Base-by-base conservation (phyloP, 2,329 filamentous ascomycete species). In the Claviceps paspali region DNA sequence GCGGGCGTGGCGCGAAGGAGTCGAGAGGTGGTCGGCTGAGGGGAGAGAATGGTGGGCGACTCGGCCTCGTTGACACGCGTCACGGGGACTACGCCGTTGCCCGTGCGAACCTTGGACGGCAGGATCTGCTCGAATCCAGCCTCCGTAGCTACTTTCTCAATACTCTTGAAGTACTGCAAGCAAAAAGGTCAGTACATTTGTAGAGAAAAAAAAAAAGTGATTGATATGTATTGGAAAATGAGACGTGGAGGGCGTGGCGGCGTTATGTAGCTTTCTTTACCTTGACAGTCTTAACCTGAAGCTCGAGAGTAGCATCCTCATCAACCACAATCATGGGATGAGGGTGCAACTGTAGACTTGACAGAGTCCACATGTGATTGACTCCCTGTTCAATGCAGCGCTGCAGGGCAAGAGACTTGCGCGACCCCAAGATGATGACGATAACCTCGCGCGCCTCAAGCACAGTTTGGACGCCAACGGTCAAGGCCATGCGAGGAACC, bases 301-400 rank as follows among this genome's bases (percentile, higher is more conserved):
- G 62, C 54, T 82, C 78, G 11, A 80, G 61, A 1, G 79, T 83
- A 12, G 79, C 78, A 52, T 88, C 82, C 49, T 88, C 82, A 49
- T 92, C 84, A 32, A 81, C 82, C 8, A 88, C 82, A 46, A 91
- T 76, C 67, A 91, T 76, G 37, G 83, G 78, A 49, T 87, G 79
- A 3, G 76, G 79, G 55, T 91, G 84, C 44, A 88, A 63, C 55
- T 92, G 84, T 29, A 92, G 65, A 38, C 75, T 76, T 7, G 82
- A 88, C 6, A 91, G 68, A 1, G 84, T 88, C 83, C 84, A 92
- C 81, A 88, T 88, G 61, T 91, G 84, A 56, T 86, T 88, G 43
- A 92, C 73, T 22, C 79, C 80, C 39, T 79, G 78, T 56, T 92
- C 84, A 44, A 92, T 73, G 47, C 81, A 86, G 49, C 76, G 79